phyloP scores from a whole-genome alignment of 1,284 basidiomycete species.

The Ustilago loliicola region DNA sequence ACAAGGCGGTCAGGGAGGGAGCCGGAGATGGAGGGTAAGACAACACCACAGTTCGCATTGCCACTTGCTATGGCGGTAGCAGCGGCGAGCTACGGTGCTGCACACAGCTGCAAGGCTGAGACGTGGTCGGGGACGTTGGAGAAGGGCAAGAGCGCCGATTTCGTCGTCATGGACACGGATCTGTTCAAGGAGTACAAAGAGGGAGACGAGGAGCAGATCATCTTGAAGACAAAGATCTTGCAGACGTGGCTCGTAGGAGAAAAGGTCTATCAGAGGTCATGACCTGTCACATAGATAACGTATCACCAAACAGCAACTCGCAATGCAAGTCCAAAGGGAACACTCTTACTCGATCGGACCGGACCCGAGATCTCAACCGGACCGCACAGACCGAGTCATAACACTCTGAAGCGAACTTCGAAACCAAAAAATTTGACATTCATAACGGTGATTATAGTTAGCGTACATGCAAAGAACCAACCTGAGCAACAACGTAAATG shows the following conservation, averaged over 20 bases:
- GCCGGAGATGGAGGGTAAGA: constrained; percentile 25
- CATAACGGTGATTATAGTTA: background rate
- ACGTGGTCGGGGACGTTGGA: constrained; percentile 37
- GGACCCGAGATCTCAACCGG: background rate
- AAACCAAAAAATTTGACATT: background rate
- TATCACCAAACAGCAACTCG: background rate
- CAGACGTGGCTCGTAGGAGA: constrained; percentile 48
- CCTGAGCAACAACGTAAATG: background rate
- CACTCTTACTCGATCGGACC: background rate
- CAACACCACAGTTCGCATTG: constrained; percentile 50
- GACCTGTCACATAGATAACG: background rate
- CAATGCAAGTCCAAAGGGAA: background rate
- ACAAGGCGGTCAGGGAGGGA: constrained; percentile 43
- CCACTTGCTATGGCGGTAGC: constrained; percentile 46
- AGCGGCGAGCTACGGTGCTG: constrained; percentile 47
- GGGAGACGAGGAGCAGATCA: constrained; percentile 37
- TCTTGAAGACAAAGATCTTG: constrained; percentile 41
- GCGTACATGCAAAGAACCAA: background rate
- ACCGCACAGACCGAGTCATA: background rate
- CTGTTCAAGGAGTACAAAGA: constrained; percentile 37
- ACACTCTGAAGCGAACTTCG: background rate
- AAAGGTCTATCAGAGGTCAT: constrained; percentile 32
- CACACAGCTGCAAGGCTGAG: constrained; percentile 51
- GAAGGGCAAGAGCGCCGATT: constrained; percentile 48
- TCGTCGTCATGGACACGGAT: constrained; percentile 51